phyloP scores from a whole-genome alignment of 192 early-diverging fungal species.

The Podila verticillata region DNA sequence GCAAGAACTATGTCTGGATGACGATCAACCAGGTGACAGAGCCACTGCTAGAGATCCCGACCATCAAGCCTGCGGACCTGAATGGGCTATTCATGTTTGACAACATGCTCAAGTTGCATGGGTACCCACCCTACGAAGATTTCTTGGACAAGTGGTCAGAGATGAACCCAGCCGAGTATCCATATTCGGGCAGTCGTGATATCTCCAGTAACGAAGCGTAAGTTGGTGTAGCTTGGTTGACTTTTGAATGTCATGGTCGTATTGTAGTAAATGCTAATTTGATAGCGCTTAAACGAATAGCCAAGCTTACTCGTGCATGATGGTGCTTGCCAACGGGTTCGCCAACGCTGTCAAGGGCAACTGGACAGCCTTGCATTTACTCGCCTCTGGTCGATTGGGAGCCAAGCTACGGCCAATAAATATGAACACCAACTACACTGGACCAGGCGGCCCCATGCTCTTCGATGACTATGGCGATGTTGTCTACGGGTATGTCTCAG shows the following conservation, averaged over 20 bases:
- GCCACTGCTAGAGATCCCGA: conserved; percentile 17
- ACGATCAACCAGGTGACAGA: conserved; percentile 51
- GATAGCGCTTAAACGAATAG: conserved; percentile 15
- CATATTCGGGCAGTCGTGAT: conserved; percentile 53
- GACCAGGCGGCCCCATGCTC: conserved; percentile 53
- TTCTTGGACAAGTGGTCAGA: conserved; percentile 57
- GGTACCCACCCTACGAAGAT: conserved; percentile 57
- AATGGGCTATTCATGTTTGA: conserved; percentile 59
- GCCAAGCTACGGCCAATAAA: conserved; percentile 46
- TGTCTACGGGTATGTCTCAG: conserved; percentile 27
- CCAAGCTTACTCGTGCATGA: conserved; percentile 65
- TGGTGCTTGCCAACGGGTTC: conserved; percentile 60
- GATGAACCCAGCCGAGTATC: conserved; percentile 51
- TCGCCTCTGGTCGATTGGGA: conserved; percentile 22
- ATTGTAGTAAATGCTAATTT: too few relatives aligned
- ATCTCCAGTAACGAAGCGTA: conserved; percentile 62
- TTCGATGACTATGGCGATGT: conserved; percentile 33
- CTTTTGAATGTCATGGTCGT: too few relatives aligned
- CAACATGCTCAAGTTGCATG: conserved; percentile 55
- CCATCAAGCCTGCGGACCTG: conserved; percentile 39
- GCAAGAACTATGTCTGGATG: conserved; percentile 56
- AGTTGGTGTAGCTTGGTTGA: neutral
- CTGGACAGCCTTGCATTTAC: conserved; percentile 23
- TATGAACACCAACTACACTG: conserved; percentile 56
- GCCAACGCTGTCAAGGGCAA: conserved; percentile 41